A percentile compares a stretch with the other conserved stretches of the same genome.
Evolutionary conservation across 2,329 filamentous ascomycete species (phyloP).

Genomic region (Hirsutella rhossiliensis): DNA sequence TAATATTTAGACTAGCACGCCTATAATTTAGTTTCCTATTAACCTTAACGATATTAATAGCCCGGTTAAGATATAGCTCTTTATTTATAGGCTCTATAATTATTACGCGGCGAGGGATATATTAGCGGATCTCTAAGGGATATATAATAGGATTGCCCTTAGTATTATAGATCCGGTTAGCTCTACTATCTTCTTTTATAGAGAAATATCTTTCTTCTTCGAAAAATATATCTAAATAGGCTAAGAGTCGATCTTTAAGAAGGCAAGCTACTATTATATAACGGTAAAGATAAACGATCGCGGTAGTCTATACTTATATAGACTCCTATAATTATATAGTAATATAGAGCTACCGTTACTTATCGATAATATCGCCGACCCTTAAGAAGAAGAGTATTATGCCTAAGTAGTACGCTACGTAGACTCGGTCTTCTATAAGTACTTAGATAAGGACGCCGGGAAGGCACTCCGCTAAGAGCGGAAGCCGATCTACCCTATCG

Average conservation of each 20-base stretch:
- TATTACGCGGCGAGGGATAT: background rate
- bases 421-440: no score
- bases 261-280: no score
- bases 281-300: no score
- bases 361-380: no score
- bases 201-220: constrained; percentile 3
- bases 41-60: constrained; percentile 6
- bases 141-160: background rate
- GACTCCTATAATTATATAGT: no score
- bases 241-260: constrained; percentile 15
- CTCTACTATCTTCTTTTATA: constrained; percentile 1
- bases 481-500: no score
- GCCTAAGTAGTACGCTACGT: no score
- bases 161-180: constrained; percentile 3
- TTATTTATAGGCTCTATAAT: constrained; percentile 2
- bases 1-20: constrained; percentile 2
- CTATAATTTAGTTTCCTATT: constrained; percentile 3
- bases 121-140: background rate
- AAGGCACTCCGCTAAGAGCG: no score
- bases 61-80: constrained; percentile 5
- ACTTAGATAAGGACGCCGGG: no score
- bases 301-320: no score
- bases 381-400: no score
- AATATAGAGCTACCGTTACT: no score
- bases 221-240: constrained; percentile 1